Evolutionary conservation across 805 yeast species (phyloP).

Genomic region (Ogataea salicorniae): DNA sequence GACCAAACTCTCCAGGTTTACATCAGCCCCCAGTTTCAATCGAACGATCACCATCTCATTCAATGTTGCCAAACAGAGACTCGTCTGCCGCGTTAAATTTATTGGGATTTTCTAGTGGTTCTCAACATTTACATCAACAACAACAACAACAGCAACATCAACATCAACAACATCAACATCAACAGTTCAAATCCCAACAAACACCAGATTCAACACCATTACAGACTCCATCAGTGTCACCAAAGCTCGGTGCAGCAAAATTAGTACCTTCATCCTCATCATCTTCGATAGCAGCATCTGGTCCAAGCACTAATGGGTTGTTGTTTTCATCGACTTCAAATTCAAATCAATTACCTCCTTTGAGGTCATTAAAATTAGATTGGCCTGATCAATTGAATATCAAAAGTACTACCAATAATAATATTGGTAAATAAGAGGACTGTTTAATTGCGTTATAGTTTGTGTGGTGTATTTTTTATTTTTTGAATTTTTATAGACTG

Average conservation of each 20-base stretch:
- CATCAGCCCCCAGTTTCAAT: constrained; percentile 15
- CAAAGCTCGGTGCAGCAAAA: constrained; percentile 21
- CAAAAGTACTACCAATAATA: not conserved
- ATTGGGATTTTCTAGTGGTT: constrained; percentile 21
- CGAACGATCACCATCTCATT: constrained; percentile 21
- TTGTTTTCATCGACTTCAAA: not conserved
- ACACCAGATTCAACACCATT: constrained; percentile 31
- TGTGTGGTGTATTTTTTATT: not conserved
- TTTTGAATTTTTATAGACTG: no score
- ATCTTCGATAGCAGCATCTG: no score
- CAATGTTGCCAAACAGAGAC: constrained; percentile 18
- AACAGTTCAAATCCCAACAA: constrained; percentile 9
- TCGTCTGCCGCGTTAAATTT: constrained; percentile 28
- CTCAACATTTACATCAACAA: constrained; percentile 3
- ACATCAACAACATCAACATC: not conserved
- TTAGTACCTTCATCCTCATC: constrained; percentile 3
- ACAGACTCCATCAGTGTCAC: constrained; percentile 35
- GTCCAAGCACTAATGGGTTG: no score
- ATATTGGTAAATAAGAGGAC: constrained; percentile 6
- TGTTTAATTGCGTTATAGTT: not conserved
- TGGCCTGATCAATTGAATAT: constrained; percentile 39
- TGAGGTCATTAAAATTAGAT: constrained; percentile 45
- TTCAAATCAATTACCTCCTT: constrained; percentile 37
- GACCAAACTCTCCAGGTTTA: constrained; percentile 44
- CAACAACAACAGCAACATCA: constrained; percentile 1